Percentiles rank a stretch among this genome's conserved stretches.
Evolutionary conservation across 78 protist genomes (phyloP).

Genomic region (Dictyostelium purpureum): DNA sequence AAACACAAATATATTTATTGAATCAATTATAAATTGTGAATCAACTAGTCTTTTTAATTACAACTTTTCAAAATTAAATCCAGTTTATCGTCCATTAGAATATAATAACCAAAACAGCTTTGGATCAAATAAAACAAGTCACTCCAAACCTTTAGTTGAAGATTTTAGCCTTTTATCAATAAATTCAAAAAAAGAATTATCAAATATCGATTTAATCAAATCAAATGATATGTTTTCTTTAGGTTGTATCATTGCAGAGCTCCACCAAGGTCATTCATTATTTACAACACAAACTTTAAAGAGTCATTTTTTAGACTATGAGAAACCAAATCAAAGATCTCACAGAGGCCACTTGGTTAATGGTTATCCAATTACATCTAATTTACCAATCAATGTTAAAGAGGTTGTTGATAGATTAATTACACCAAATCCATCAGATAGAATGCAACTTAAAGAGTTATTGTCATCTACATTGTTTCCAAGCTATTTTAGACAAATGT

Average conservation of each 20-base stretch:
- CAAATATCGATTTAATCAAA: slow-evolving; percentile 37
- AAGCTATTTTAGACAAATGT: slow-evolving; percentile 62
- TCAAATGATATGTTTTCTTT: slow-evolving; percentile 68
- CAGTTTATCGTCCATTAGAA: slow-evolving; percentile 61
- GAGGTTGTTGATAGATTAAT: slow-evolving; percentile 45
- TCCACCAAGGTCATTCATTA: slow-evolving; percentile 64
- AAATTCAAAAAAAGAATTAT: not conserved
- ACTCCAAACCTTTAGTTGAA: not conserved
- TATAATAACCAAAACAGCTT: not conserved
- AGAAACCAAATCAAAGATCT: too few species aligned
- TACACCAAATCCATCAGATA: slow-evolving; percentile 27
- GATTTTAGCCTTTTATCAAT: not conserved
- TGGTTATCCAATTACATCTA: not conserved
- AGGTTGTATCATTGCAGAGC: slow-evolving; percentile 68
- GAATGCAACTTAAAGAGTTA: slow-evolving; percentile 7
- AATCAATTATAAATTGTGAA: slow-evolving; percentile 23
- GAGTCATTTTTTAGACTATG: not conserved
- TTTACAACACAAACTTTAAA: not conserved
- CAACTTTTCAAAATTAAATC: slow-evolving; percentile 17
- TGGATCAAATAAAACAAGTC: not conserved
- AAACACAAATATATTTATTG: slow-evolving; percentile 8
- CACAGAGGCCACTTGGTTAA: not conserved
- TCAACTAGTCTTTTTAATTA: not conserved
- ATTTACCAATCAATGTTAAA: slow-evolving; percentile 45
- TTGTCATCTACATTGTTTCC: slow-evolving; percentile 53